These are phyloP conservation scores for Fusarium buxicola DNA, from an alignment of 2,329 filamentous ascomycete genomes.

Conservation along the genomic window DNA sequence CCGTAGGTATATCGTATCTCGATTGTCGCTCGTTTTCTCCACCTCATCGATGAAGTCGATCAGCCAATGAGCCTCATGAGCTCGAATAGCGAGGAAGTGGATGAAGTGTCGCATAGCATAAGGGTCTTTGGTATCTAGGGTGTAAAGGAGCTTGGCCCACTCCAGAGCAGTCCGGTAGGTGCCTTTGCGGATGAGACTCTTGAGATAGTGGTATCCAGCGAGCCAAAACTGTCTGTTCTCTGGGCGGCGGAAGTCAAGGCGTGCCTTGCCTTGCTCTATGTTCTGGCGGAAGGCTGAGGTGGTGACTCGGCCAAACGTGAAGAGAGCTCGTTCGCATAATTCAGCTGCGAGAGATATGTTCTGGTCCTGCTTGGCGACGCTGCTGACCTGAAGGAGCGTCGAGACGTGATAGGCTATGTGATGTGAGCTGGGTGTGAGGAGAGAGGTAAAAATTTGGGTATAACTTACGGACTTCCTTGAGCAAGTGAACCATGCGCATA, in stretches of 20 bases:
- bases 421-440: slow-evolving; percentile 1
- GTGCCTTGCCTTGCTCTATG: slow-evolving; percentile 80
- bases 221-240: slow-evolving; percentile 96
- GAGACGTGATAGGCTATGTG: slow-evolving; percentile 84
- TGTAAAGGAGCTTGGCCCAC: slow-evolving; percentile 88
- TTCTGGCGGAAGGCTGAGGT: slow-evolving; percentile 84
- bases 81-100: slow-evolving; percentile 86
- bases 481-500: slow-evolving; percentile 80
- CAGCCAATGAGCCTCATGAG: slow-evolving; percentile 80
- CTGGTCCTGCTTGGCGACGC: slow-evolving; percentile 90
- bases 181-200: slow-evolving; percentile 87
- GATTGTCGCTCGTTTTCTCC: slow-evolving; percentile 51
- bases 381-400: slow-evolving; percentile 91
- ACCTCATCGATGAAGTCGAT: slow-evolving; percentile 71
- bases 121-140: slow-evolving; percentile 81
- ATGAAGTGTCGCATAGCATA: slow-evolving; percentile 85
- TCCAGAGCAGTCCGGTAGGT: slow-evolving; percentile 94
- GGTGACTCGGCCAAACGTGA: slow-evolving; percentile 90
- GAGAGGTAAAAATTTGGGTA: not conserved
- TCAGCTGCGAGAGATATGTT: slow-evolving; percentile 89
- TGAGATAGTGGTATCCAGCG: slow-evolving; percentile 88
- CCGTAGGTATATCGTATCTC: slow-evolving; percentile 72
- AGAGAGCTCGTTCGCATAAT: slow-evolving; percentile 89
- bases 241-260: slow-evolving; percentile 81
- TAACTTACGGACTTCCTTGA: slow-evolving; percentile 59